These are phyloP conservation scores for Schizothecium vesticola DNA, from an alignment of 495 filamentous ascomycete species.

Conservation along the genomic window DNA sequence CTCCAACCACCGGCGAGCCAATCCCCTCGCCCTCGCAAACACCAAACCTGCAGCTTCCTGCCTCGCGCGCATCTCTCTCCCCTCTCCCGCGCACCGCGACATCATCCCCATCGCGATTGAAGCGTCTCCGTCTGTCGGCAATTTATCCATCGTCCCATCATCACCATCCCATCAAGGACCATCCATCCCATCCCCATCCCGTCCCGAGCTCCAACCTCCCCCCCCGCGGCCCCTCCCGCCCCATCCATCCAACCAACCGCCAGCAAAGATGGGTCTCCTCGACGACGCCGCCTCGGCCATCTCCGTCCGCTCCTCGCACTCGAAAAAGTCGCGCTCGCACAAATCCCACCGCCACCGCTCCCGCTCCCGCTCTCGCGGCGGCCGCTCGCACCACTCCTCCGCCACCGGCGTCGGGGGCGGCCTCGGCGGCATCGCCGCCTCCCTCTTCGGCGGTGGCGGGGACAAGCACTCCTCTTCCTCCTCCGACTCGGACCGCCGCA, in stretches of 20 bases:
- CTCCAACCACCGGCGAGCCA: slow-evolving; percentile 5
- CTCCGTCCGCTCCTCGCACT: slow-evolving; percentile 34
- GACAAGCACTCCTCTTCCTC: neutral
- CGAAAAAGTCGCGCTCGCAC: slow-evolving; percentile 21
- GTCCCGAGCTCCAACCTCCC: neutral
- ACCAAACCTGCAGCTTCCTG: neutral
- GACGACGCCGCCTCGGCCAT: slow-evolving; percentile 39
- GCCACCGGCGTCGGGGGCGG: slow-evolving; percentile 15
- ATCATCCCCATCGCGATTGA: neutral
- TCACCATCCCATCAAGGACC: neutral
- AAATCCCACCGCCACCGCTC: slow-evolving; percentile 13
- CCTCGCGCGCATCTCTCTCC: neutral
- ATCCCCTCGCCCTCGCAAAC: slow-evolving; percentile 11
- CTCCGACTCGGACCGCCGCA: neutral
- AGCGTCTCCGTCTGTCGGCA: neutral
- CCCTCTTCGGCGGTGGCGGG: slow-evolving; percentile 33
- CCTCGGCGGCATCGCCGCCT: slow-evolving; percentile 20
- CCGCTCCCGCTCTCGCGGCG: slow-evolving; percentile 22
- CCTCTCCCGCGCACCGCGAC: neutral
- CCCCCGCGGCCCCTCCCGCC: neutral
- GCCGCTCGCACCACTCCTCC: slow-evolving; percentile 26
- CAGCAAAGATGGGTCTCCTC: slow-evolving; percentile 36
- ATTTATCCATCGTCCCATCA: neutral
- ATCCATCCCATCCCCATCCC: too few species aligned
- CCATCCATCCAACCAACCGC: neutral